A percentile compares a stretch with the other conserved stretches of the same genome.
phyloP scores from a whole-genome alignment of 2,329 filamentous ascomycete species.

The Pyricularia pennisetigena region DNA sequence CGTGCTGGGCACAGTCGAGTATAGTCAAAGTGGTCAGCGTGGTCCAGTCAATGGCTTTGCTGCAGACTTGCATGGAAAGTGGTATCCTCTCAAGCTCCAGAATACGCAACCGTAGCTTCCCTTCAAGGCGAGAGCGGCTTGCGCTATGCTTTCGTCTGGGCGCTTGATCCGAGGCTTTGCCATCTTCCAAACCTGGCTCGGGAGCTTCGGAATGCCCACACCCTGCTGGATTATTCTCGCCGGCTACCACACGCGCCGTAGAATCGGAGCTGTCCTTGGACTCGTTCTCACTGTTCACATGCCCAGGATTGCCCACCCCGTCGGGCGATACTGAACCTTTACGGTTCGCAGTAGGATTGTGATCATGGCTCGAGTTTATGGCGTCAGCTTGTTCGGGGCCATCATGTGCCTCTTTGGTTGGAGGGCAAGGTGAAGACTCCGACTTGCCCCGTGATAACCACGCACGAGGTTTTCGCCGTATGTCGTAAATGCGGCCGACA shows the following conservation, averaged over 20 bases:
- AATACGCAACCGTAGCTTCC: constrained; percentile 56
- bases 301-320: not conserved
- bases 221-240: not conserved
- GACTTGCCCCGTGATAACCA: not conserved
- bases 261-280: not conserved
- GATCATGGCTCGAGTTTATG: not conserved
- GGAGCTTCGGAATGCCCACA: not conserved
- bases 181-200: not conserved
- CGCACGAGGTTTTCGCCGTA: constrained; percentile 21
- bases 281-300: not conserved
- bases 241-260: not conserved
- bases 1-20: constrained; percentile 62
- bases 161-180: not conserved
- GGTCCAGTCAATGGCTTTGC: constrained; percentile 66
- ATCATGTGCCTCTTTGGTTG: not conserved
- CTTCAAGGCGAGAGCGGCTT: constrained; percentile 33
- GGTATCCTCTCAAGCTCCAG: constrained; percentile 68
- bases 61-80: constrained; percentile 62
- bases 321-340: not conserved
- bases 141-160: constrained; percentile 5
- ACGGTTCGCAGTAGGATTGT: not conserved
- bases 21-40: constrained; percentile 62
- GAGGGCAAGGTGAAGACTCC: not conserved
- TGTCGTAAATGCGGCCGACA: constrained; percentile 57
- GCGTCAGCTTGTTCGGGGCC: not conserved